These are phyloP conservation scores for Tritrichomonas musculus DNA, from an alignment of 208 protist genomes.

Conservation along the genomic window DNA sequence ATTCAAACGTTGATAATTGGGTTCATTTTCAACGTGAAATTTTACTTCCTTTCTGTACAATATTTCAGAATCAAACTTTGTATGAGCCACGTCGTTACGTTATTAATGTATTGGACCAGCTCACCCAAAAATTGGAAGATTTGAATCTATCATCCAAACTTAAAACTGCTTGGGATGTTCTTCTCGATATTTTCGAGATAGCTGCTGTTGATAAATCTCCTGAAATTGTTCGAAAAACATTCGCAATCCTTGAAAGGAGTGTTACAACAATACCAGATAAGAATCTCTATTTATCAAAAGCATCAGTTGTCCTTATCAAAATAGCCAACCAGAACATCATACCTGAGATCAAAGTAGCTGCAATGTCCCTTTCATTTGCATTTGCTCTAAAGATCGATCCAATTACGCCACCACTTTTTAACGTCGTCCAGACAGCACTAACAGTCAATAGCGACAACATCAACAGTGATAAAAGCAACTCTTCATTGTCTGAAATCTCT, in stretches of 20 bases:
- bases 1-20: neutral
- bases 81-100: neutral
- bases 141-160: too few relatives aligned
- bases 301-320: neutral
- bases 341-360: neutral
- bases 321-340: neutral
- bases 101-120: neutral
- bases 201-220: neutral
- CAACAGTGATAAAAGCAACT: too few relatives aligned
- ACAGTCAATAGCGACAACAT: too few relatives aligned
- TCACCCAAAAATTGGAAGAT: neutral
- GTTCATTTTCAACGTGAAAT: neutral
- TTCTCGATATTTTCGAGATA: neutral
- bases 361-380: neutral
- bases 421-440: neutral
- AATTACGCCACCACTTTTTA: neutral
- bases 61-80: neutral
- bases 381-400: neutral
- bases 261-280: neutral
- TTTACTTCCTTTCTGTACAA: neutral
- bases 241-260: neutral
- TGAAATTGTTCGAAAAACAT: neutral
- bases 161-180: neutral
- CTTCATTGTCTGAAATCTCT: too few relatives aligned
- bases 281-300: neutral